These are phyloP conservation scores for Capsicum pubescens DNA, from an alignment of 257 asterid species.

Conservation along the genomic window DNA sequence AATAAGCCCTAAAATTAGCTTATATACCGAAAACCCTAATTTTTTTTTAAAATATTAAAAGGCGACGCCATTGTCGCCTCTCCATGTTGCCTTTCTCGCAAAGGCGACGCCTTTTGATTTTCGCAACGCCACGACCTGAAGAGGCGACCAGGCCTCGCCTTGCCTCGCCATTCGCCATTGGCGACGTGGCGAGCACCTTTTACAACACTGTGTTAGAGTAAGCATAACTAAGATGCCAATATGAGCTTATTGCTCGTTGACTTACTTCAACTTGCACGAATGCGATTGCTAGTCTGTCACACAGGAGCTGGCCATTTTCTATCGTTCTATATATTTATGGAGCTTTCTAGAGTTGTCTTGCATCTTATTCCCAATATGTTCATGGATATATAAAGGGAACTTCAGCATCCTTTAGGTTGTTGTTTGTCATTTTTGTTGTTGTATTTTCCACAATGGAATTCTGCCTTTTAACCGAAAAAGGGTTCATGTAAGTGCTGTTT, in stretches of 20 bases:
- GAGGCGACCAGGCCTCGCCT: too few relatives aligned
- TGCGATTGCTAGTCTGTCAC: not conserved
- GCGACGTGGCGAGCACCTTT: too few relatives aligned
- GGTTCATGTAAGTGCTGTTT: not conserved
- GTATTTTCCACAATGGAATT: not conserved
- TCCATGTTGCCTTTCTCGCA: too few relatives aligned
- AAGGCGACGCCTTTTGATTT: too few relatives aligned
- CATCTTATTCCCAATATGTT: not conserved
- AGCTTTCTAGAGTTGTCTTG: not conserved
- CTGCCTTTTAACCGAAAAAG: not conserved
- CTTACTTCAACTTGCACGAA: not conserved
- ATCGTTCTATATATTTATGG: not conserved
- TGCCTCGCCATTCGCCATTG: too few relatives aligned
- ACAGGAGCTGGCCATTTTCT: not conserved
- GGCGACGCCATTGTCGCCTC: too few relatives aligned
- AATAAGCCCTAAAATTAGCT: too few relatives aligned
- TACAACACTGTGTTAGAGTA: not conserved
- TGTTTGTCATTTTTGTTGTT: not conserved
- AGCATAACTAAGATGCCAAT: not conserved
- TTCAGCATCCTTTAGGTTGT: not conserved
- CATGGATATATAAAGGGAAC: not conserved
- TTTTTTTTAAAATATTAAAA: too few relatives aligned
- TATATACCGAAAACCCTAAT: too few relatives aligned
- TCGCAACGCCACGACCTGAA: too few relatives aligned
- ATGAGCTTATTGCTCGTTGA: not conserved